Evolutionary conservation across 345 rosid species (phyloP).

Genomic region (Citrus trifoliata): DNA sequence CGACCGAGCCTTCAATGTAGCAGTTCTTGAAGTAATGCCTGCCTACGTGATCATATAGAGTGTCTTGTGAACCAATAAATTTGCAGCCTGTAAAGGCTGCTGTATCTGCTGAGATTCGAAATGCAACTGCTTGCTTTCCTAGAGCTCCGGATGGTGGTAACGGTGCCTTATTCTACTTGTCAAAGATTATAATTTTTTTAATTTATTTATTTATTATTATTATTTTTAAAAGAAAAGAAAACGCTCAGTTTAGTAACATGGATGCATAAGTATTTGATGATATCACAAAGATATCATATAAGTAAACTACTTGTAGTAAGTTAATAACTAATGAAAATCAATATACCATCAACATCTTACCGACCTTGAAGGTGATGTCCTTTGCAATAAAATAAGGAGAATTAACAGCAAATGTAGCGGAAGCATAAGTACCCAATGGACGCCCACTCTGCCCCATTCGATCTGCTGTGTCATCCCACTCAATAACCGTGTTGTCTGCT

Average conservation of each 20-base stretch:
- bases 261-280: background rate
- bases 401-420: constrained; percentile 46
- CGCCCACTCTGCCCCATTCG: constrained; percentile 28
- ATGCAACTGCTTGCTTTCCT: constrained; percentile 44
- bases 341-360: background rate
- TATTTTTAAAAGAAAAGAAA: background rate
- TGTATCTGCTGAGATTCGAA: constrained; percentile 39
- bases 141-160: constrained; percentile 37
- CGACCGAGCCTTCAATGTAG: constrained; percentile 44
- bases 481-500: constrained; percentile 32
- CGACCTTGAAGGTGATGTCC: constrained; percentile 47
- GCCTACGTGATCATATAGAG: constrained; percentile 41
- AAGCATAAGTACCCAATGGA: constrained; percentile 38
- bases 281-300: background rate
- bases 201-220: background rate
- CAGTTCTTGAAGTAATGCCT: constrained; percentile 43
- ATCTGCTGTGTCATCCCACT: constrained; percentile 44
- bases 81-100: constrained; percentile 40
- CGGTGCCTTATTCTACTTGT: constrained; percentile 36
- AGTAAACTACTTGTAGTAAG: no score
- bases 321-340: no score
- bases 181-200: background rate
- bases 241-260: background rate
- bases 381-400: constrained; percentile 49
- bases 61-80: constrained; percentile 44